phyloP scores from a whole-genome alignment of 257 asterid genomes.

The Echium plantagineum region DNA sequence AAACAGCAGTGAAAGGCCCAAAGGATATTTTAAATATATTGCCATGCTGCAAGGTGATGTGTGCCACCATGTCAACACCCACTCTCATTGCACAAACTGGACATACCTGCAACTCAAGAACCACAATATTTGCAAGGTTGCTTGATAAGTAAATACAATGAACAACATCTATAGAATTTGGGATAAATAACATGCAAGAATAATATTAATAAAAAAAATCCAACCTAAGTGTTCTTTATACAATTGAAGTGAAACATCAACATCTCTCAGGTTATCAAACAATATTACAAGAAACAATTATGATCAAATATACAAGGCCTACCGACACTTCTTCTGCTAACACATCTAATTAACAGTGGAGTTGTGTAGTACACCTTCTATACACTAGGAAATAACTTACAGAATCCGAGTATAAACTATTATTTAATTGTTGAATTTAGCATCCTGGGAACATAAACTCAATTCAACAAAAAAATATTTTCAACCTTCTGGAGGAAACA shows the following conservation, averaged over 20 bases:
- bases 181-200: background rate
- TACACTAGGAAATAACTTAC: background rate
- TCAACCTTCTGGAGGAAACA: no score
- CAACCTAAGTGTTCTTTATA: background rate
- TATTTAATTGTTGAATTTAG: background rate
- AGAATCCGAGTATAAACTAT: background rate
- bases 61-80: constrained; percentile 95
- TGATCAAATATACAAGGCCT: background rate
- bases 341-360: background rate
- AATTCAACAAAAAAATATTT: background rate
- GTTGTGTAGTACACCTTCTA: background rate
- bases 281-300: background rate
- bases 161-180: background rate
- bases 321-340: background rate
- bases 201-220: background rate
- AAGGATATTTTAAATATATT: constrained; percentile 89
- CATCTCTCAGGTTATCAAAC: background rate
- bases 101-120: constrained; percentile 60
- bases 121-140: constrained; percentile 1
- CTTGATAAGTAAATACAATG: background rate
- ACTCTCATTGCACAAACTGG: constrained; percentile 85
- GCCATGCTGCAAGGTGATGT: constrained; percentile 84
- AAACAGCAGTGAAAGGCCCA: background rate
- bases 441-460: background rate
- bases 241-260: background rate